These are phyloP conservation scores for Tylopilus plumbeoviolaceoides DNA, from an alignment of 768 basidiomycete genomes.

Conservation along the genomic window DNA sequence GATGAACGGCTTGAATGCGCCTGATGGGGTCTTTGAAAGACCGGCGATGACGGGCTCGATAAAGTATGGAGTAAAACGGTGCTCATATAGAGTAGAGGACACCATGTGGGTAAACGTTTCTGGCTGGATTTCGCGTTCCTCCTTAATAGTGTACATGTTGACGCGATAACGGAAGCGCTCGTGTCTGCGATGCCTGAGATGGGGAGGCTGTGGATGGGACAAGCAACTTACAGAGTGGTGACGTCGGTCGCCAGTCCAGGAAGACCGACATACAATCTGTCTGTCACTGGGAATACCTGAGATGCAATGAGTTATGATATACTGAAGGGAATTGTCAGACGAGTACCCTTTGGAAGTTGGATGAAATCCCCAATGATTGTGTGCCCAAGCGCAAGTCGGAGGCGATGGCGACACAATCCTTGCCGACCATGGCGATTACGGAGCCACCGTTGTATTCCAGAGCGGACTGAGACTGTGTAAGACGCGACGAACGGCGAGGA, in stretches of 20 bases:
- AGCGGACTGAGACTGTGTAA: slow-evolving; percentile 56
- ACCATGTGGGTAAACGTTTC: slow-evolving; percentile 95
- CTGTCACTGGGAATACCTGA: slow-evolving; percentile 91
- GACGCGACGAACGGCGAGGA: not conserved
- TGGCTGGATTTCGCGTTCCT: slow-evolving; percentile 94
- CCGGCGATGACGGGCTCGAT: slow-evolving; percentile 97
- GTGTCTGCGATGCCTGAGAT: slow-evolving; percentile 45
- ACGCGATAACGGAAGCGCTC: slow-evolving; percentile 91
- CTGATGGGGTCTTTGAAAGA: slow-evolving; percentile 67
- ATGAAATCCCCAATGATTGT: slow-evolving; percentile 79
- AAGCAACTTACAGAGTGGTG: slow-evolving; percentile 67
- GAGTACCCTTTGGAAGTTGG: slow-evolving; percentile 91
- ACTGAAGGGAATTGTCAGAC: slow-evolving; percentile 11
- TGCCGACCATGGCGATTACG: slow-evolving; percentile 98
- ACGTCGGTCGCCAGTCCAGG: slow-evolving; percentile 94
- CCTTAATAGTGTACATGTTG: slow-evolving; percentile 99
- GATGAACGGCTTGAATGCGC: slow-evolving; percentile 84
- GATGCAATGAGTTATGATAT: not conserved
- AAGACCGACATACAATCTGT: slow-evolving; percentile 87
- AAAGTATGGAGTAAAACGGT: slow-evolving; percentile 94
- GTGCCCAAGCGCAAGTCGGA: slow-evolving; percentile 90
- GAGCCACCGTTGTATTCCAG: slow-evolving; percentile 97
- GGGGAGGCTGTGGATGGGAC: not conserved
- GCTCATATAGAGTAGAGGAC: slow-evolving; percentile 92
- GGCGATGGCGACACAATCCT: slow-evolving; percentile 98